phyloP scores from a whole-genome alignment of 139 green algal species.

The Auxenochlorella pyrenoidosa region DNA sequence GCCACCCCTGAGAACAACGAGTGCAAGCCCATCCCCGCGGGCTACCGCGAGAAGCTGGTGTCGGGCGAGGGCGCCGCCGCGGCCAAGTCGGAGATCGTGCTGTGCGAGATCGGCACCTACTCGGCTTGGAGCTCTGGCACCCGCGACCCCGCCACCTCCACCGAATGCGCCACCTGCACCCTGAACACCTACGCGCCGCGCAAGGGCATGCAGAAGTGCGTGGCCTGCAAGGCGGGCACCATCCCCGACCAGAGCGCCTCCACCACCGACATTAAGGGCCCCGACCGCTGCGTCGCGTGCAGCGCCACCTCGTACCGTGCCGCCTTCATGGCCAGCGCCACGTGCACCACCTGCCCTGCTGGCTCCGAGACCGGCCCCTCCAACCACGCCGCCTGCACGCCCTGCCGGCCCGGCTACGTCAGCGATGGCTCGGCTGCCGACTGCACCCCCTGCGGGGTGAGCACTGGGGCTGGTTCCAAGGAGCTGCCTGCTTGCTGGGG shows the following conservation, averaged over 20 bases:
- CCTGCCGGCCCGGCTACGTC: neutral
- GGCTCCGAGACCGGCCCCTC: neutral
- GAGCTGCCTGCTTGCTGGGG: neutral
- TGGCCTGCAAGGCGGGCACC: neutral
- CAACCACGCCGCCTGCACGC: neutral
- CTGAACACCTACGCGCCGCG: neutral
- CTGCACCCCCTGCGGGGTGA: neutral
- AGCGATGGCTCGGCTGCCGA: neutral
- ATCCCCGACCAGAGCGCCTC: neutral
- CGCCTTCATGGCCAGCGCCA: neutral
- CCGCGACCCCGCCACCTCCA: neutral
- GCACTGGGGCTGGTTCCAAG: neutral
- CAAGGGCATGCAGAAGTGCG: conserved; percentile 4
- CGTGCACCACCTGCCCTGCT: neutral
- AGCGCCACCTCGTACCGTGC: neutral
- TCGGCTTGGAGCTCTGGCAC: neutral
- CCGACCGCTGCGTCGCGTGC: neutral
- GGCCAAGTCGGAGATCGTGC: neutral
- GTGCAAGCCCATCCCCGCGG: conserved; percentile 17
- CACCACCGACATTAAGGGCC: neutral
- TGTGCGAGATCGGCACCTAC: neutral
- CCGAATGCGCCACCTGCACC: neutral
- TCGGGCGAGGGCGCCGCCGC: neutral
- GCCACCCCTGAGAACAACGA: conserved; percentile 27
- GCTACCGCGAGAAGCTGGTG: neutral